Evolutionary conservation across 116 monocot genomes (phyloP).

Genomic region (Papilionanthe hybrid): DNA sequence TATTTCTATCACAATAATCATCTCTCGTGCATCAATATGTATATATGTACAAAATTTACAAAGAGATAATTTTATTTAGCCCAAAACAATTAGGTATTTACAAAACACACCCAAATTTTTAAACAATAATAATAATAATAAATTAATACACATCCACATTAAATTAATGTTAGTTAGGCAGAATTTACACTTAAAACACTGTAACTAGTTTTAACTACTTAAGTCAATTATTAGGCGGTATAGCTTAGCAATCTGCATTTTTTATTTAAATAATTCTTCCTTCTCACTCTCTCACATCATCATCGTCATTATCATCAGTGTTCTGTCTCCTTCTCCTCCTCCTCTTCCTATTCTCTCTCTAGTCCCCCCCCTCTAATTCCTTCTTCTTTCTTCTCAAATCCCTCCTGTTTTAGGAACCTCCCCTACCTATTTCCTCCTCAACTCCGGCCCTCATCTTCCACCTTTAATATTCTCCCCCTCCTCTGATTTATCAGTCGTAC

Average conservation of each 20-base stretch:
- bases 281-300: constrained; percentile 34
- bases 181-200: too few species aligned
- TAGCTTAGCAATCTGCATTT: neutral
- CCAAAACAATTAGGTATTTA: too few species aligned
- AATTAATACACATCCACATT: too few species aligned
- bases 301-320: constrained; percentile 25
- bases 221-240: constrained; percentile 25
- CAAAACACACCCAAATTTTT: too few species aligned
- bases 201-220: too few species aligned
- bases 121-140: too few species aligned
- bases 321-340: neutral
- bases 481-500: constrained; percentile 6
- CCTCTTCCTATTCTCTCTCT: neutral
- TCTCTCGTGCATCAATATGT: too few species aligned
- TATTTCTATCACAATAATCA: too few species aligned
- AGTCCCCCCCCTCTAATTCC: neutral
- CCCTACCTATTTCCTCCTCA: neutral
- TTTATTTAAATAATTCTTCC: neutral
- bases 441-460: neutral
- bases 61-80: too few species aligned
- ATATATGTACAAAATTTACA: too few species aligned
- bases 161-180: too few species aligned
- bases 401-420: constrained; percentile 10
- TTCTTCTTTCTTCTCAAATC: neutral
- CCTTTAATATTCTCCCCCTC: constrained; percentile 3